These are phyloP conservation scores for Gentiana macrophylla DNA, from an alignment of 257 asterid genomes.

Conservation along the genomic window DNA sequence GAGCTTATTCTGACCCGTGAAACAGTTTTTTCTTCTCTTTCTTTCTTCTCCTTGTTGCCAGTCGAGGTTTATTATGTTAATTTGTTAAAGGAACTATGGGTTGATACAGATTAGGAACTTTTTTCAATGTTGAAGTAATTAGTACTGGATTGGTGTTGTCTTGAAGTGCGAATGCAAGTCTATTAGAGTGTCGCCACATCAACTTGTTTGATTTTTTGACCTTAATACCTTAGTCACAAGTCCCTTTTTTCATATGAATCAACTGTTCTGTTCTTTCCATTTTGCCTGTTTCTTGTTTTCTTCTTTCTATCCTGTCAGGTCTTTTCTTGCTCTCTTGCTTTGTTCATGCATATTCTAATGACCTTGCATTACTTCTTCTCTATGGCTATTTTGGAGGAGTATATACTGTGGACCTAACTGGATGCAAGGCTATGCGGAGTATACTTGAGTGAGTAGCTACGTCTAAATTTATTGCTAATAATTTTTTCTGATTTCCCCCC, in stretches of 20 bases:
- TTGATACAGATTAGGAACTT: background rate
- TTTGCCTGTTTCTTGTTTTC: background rate
- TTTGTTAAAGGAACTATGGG: background rate
- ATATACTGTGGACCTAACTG: conserved; percentile 44
- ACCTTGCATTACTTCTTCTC: conserved; percentile 46
- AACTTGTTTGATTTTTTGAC: no score
- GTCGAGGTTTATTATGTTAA: background rate
- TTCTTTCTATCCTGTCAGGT: background rate
- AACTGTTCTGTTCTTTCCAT: background rate
- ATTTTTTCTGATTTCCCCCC: background rate
- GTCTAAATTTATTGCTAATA: conserved; percentile 9
- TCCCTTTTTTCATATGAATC: no score
- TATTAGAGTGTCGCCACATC: no score
- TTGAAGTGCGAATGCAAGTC: no score
- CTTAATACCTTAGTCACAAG: no score
- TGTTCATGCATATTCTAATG: conserved; percentile 17
- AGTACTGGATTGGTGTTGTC: no score
- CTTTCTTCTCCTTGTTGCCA: conserved; percentile 1
- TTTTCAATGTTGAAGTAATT: no score
- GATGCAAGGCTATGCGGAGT: conserved; percentile 41
- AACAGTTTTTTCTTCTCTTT: conserved; percentile 7
- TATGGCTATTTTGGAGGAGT: conserved; percentile 71
- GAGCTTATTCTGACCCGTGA: conserved; percentile 48
- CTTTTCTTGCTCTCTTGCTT: conserved; percentile 2
- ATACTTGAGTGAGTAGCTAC: conserved; percentile 37